phyloP scores from a whole-genome alignment of 2,329 filamentous ascomycete genomes.

The Colletotrichum chrysophilum region DNA sequence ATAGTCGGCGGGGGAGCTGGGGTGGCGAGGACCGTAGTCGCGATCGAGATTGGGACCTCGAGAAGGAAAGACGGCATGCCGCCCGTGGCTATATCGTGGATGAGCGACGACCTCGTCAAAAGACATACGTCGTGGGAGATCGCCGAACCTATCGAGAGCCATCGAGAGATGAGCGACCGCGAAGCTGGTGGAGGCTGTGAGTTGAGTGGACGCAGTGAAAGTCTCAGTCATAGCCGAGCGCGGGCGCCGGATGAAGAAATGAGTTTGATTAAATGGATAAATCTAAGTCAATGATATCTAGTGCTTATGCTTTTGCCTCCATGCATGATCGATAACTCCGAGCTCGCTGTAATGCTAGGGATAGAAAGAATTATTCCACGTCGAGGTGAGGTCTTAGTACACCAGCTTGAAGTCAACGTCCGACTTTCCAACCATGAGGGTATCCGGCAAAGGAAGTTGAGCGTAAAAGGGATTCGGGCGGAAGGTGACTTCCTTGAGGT shows the following conservation, averaged over 20 bases:
- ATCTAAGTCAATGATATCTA: background rate
- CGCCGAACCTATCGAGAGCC: background rate
- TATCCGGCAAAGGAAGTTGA: slow-evolving; percentile 9
- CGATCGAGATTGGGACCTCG: background rate
- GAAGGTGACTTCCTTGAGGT: slow-evolving; percentile 14
- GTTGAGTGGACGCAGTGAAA: background rate
- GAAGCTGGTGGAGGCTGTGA: background rate
- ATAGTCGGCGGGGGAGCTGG: background rate
- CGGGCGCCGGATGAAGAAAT: background rate
- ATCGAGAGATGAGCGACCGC: background rate
- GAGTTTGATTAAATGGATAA: background rate
- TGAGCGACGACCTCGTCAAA: background rate
- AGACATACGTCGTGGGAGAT: background rate
- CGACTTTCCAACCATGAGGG: background rate
- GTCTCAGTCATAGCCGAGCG: background rate
- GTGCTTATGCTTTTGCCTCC: background rate
- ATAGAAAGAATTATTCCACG: background rate
- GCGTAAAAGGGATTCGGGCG: slow-evolving; percentile 15
- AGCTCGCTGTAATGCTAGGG: background rate
- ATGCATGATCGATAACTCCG: background rate
- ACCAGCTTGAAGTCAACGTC: slow-evolving; percentile 8
- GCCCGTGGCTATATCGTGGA: background rate
- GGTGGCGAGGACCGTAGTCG: background rate
- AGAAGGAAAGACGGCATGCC: background rate
- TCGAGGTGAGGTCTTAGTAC: background rate